Conservation (phyloP, 768 basidiomycete genomes). For the Boletus rubropictus region DNA sequence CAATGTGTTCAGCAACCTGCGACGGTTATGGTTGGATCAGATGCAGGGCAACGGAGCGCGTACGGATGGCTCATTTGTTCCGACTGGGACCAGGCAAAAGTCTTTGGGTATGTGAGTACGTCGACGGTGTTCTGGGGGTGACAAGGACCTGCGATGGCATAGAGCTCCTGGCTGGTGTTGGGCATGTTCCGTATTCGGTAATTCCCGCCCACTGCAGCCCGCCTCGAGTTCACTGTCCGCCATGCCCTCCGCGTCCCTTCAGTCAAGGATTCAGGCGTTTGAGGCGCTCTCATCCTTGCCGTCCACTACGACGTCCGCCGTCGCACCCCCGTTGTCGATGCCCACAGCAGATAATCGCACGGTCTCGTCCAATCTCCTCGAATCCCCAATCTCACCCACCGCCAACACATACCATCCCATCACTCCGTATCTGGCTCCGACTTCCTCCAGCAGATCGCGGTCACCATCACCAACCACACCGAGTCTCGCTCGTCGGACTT, state of each 20-base stretch:
- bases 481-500: constrained; percentile 41
- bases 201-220: not conserved
- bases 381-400: constrained; percentile 46
- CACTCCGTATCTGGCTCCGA: constrained; percentile 31
- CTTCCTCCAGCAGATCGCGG: constrained; percentile 19
- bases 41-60: constrained; percentile 16
- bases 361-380: constrained; percentile 34
- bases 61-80: constrained; percentile 69
- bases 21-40: not conserved
- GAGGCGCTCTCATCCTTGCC: constrained; percentile 44
- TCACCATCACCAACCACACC: constrained; percentile 48
- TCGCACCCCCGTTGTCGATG: constrained; percentile 5
- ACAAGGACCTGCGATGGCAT: constrained; percentile 61
- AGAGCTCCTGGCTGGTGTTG: constrained; percentile 42
- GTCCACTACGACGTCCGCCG: constrained; percentile 15
- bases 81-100: constrained; percentile 86
- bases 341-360: constrained; percentile 1
- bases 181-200: constrained; percentile 9
- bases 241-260: constrained; percentile 45
- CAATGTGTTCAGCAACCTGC: constrained; percentile 72
- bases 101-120: constrained; percentile 38
- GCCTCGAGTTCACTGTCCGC: not conserved
- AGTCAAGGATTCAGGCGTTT: constrained; percentile 60
- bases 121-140: not conserved
- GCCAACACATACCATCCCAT: constrained; percentile 41